Evolutionary conservation across 2,329 filamentous ascomycete genomes (phyloP).

Genomic region (Venturia asperata): DNA sequence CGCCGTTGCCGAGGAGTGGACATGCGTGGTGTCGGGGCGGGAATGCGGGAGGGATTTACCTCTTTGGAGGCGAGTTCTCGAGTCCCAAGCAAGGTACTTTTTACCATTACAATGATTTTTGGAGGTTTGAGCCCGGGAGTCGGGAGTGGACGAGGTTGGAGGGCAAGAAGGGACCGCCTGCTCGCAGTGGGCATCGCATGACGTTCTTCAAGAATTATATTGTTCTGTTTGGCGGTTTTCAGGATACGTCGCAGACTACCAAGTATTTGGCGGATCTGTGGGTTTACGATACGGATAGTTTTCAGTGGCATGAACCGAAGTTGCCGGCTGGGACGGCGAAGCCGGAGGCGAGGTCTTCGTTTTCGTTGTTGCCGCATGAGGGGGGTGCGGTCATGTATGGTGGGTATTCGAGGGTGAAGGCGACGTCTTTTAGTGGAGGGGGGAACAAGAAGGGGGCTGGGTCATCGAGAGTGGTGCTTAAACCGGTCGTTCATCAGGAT

Average conservation of each 20-base stretch:
- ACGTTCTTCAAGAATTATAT: conserved; percentile 97
- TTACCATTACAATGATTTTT: conserved; percentile 99
- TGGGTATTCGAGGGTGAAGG: conserved; percentile 87
- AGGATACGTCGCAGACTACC: conserved; percentile 91
- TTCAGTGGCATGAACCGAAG: conserved; percentile 71
- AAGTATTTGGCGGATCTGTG: conserved; percentile 91
- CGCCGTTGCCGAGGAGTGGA: conserved; percentile 79
- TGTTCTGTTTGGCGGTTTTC: conserved; percentile 90
- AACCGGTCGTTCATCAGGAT: conserved; percentile 88
- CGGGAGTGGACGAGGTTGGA: conserved; percentile 92
- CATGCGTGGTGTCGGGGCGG: conserved; percentile 92
- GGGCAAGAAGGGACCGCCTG: conserved; percentile 68
- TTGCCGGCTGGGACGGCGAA: conserved; percentile 74
- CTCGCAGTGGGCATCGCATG: conserved; percentile 89
- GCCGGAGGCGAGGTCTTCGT: conserved; percentile 84
- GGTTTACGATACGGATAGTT: conserved; percentile 88
- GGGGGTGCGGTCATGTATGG: conserved; percentile 84
- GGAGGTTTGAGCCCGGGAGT: conserved; percentile 75
- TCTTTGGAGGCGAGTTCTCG: conserved; percentile 95
- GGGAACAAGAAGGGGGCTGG: conserved; percentile 55
- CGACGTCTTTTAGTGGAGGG: conserved; percentile 45
- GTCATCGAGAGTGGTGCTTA: conserved; percentile 64
- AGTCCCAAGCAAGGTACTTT: conserved; percentile 97
- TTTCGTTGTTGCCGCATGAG: conserved; percentile 86
- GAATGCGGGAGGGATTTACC: conserved; percentile 76